A percentile compares a stretch with the other conserved stretches of the same genome.
Evolutionary conservation across 2,329 filamentous ascomycete genomes (phyloP).

Genomic region (Diaporthe ilicicola): DNA sequence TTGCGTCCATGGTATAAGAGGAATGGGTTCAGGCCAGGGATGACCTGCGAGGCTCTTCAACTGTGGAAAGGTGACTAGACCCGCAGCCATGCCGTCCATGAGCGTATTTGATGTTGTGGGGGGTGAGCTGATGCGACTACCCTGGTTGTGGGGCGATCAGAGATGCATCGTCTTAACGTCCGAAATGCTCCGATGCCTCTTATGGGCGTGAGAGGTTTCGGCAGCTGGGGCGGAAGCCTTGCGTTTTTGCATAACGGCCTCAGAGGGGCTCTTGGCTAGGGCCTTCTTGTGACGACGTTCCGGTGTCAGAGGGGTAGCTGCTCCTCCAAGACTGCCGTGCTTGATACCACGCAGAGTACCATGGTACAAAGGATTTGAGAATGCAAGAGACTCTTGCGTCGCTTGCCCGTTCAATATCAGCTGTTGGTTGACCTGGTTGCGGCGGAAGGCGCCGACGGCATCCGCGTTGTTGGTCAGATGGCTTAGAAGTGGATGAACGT

Average conservation of each 20-base stretch:
- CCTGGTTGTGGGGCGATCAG: neutral
- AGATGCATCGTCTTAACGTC: conserved; percentile 58
- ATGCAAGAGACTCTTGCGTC: conserved; percentile 69
- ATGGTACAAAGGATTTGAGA: conserved; percentile 67
- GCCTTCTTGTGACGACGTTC: conserved; percentile 65
- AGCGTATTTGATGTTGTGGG: conserved; percentile 46
- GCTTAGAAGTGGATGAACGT: conserved; percentile 62
- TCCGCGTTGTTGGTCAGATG: conserved; percentile 73
- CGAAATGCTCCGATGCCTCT: conserved; percentile 67
- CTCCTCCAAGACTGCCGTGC: conserved; percentile 71
- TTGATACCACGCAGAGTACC: conserved; percentile 71
- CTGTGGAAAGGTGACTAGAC: neutral
- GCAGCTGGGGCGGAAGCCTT: conserved; percentile 54
- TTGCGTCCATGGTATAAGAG: neutral
- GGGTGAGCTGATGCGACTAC: neutral
- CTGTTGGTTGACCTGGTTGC: conserved; percentile 69
- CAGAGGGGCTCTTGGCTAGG: conserved; percentile 58
- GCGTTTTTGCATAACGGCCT: conserved; percentile 59
- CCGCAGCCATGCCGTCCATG: conserved; percentile 54
- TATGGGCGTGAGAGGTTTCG: conserved; percentile 55
- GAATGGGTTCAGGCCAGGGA: conserved; percentile 32
- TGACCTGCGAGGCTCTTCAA: conserved; percentile 22
- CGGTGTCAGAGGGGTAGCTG: conserved; percentile 74
- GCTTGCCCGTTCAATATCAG: conserved; percentile 68
- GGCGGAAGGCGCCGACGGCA: conserved; percentile 81